These are phyloP conservation scores for Cordyceps militaris DNA, from an alignment of 2,329 filamentous ascomycete genomes.

Conservation along the genomic window DNA sequence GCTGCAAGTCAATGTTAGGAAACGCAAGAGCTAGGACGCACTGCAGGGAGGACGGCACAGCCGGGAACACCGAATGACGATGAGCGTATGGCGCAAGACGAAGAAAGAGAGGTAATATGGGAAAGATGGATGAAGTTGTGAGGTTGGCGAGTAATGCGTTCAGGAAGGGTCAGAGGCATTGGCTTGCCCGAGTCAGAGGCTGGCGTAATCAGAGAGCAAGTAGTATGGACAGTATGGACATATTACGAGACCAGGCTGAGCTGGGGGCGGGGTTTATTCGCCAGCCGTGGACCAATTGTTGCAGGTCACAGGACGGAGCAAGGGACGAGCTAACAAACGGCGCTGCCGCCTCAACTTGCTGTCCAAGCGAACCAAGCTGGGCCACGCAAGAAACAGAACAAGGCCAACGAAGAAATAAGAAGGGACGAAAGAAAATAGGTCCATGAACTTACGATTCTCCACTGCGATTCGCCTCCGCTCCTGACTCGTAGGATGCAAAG, in stretches of 20 bases:
- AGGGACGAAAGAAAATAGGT: constrained; percentile 12
- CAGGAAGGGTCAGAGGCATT: neutral
- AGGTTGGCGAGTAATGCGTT: constrained; percentile 13
- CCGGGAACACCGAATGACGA: neutral
- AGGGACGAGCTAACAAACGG: too few relatives aligned
- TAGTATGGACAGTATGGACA: neutral
- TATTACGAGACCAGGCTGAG: too few relatives aligned
- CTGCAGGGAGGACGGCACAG: constrained; percentile 11
- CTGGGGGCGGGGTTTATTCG: neutral
- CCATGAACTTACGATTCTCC: constrained; percentile 20
- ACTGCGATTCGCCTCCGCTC: constrained; percentile 21
- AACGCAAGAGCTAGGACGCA: neutral
- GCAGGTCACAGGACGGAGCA: neutral
- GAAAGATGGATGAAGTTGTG: constrained; percentile 17
- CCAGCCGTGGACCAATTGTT: neutral
- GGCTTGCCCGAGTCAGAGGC: constrained; percentile 2
- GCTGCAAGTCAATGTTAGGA: constrained; percentile 13
- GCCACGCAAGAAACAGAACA: constrained; percentile 12
- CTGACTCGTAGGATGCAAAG: constrained; percentile 29
- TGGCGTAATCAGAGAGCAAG: constrained; percentile 9
- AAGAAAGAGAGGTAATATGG: constrained; percentile 13
- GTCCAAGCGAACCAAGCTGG: too few relatives aligned
- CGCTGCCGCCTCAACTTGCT: too few relatives aligned
- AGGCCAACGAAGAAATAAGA: constrained; percentile 15
- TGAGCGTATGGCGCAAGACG: neutral